Evolutionary conservation across 176 grass and related monocot species (phyloP).

Genomic region (Alloteropsis semialata): DNA sequence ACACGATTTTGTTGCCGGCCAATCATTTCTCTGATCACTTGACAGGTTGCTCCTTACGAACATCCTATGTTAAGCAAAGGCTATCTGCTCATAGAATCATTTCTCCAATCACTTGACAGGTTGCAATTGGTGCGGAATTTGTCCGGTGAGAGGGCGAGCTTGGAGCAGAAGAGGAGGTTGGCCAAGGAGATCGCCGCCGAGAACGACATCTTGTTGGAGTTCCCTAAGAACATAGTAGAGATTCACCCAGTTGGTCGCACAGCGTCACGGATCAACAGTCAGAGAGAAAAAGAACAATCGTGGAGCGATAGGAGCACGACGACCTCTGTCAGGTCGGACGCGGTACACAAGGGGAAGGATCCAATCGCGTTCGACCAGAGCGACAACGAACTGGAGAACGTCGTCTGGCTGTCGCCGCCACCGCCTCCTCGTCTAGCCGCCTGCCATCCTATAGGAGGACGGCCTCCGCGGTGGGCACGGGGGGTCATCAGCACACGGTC

Average conservation of each 20-base stretch:
- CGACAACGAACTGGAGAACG: slow-evolving; percentile 13
- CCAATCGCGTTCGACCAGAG: slow-evolving; percentile 32
- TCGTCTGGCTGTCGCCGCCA: slow-evolving; percentile 6
- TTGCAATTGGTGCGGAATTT: slow-evolving; percentile 41
- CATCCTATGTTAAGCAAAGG: slow-evolving; percentile 68
- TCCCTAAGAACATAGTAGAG: neutral
- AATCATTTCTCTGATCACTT: neutral
- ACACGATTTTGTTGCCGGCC: neutral
- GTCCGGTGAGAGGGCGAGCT: slow-evolving; percentile 32
- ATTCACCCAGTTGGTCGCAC: slow-evolving; percentile 1
- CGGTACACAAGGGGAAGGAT: slow-evolving; percentile 37
- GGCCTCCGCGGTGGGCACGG: slow-evolving; percentile 2
- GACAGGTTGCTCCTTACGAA: slow-evolving; percentile 73
- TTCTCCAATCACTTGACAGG: too few relatives aligned
- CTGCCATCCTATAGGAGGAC: slow-evolving; percentile 21
- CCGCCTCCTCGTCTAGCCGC: slow-evolving; percentile 9
- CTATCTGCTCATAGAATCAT: slow-evolving; percentile 45
- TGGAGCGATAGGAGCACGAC: slow-evolving; percentile 36
- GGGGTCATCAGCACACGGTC: neutral
- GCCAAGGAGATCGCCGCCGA: slow-evolving; percentile 39
- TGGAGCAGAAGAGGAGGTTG: slow-evolving; percentile 36
- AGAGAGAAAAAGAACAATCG: neutral
- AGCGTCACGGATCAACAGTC: neutral
- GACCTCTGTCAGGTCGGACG: slow-evolving; percentile 37
- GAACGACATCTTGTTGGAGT: slow-evolving; percentile 42